Base-by-base conservation (phyloP, 78 protist species). In the Dictyostelium intermedium region DNA sequence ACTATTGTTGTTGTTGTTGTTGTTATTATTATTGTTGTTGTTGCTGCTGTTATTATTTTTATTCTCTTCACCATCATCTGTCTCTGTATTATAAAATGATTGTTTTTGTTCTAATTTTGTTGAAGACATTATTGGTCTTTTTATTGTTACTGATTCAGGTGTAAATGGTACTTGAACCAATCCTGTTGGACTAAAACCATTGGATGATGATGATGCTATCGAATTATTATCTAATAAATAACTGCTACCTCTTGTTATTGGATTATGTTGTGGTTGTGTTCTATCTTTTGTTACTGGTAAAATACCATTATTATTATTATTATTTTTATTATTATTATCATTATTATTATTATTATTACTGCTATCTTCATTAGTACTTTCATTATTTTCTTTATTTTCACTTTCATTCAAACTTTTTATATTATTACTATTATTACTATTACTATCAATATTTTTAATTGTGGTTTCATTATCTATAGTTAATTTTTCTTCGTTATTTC, bases 171-270 rank as follows among this genome's bases (percentile, higher is more conserved):
- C 3, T n/a, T 77, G 82, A 30, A 72, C 79, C 14, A 72, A 18
- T 39, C 82, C 34, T 9, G 82, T 10, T 18, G 82, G 82, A 41
- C 82, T 77, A 43, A 39, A 39, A 43, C 47, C 41, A 34, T 77
- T 77, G 0, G 82, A 39, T 41, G 82, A 76, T 39, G 53, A 35
- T n/a, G 82, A 35, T 77, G 82, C 82, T 39, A 77, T 77, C n/a
- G 39, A 43, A n/a, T 77, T 35, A 43, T n/a, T 77, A 41, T 77
- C 63, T n/a, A n/a, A 32, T 35, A 41, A 8, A 77, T 77, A 43
- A n/a, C 25, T 77, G 41, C 82, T 39, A 25, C 73, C 73, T 39
- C 23, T 41, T 23, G n/a, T 7, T 77, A 16, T 7, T 41, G 60
- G n/a, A 11, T 41, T 35, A 23, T 77, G 6, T 77, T 39, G 82